These are phyloP conservation scores for Penicillium pulvis DNA, from an alignment of 495 filamentous ascomycete species.

Conservation along the genomic window DNA sequence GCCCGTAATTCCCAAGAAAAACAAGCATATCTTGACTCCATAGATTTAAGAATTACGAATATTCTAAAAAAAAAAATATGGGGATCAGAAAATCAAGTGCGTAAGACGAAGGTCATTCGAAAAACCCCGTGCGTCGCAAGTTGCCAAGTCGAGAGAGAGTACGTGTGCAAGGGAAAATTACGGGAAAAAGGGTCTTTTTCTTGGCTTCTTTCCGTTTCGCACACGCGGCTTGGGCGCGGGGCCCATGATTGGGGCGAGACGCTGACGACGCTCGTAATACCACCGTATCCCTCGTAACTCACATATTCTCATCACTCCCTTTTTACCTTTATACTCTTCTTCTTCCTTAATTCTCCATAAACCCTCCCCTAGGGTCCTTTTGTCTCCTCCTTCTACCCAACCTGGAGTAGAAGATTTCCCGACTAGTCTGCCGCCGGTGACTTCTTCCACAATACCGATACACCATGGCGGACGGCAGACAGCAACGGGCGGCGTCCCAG, in stretches of 20 bases:
- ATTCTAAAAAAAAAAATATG: not conserved
- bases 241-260: constrained; percentile 45
- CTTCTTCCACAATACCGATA: constrained; percentile 16
- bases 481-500: constrained; percentile 29
- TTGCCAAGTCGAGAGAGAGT: constrained; percentile 20
- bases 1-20: no score
- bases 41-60: no score
- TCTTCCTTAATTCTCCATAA: not conserved
- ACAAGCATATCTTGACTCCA: no score
- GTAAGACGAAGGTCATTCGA: constrained; percentile 8
- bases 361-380: not conserved
- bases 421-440: constrained; percentile 28
- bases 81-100: constrained; percentile 1
- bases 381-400: constrained; percentile 18
- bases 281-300: constrained; percentile 16
- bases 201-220: constrained; percentile 37
- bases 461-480: constrained; percentile 47
- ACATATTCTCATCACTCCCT: constrained; percentile 14
- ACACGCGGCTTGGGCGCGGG: constrained; percentile 50
- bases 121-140: constrained; percentile 9
- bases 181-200: constrained; percentile 33
- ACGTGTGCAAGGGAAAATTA: constrained; percentile 27
- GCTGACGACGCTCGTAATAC: constrained; percentile 52
- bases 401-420: constrained; percentile 23
- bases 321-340: constrained; percentile 6